Base-by-base conservation (phyloP, 176 grass and related monocot species). In the Zoysia japonica region DNA sequence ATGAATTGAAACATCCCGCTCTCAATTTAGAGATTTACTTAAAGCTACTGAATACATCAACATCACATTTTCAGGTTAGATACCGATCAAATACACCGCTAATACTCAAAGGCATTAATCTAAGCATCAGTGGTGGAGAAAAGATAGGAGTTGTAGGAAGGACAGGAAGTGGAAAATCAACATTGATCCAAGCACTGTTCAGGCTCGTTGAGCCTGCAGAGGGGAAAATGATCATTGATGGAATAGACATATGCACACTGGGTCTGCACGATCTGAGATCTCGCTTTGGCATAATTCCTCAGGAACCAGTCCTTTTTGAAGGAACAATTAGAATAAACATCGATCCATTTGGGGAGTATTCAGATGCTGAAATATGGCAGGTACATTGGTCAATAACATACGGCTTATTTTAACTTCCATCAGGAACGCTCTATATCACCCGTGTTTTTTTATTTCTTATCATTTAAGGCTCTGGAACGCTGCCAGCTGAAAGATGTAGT, bases 321-420 rank as follows among this genome's bases (percentile, higher is more conserved):
- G 95, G 95, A 75, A 98, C 92, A 42, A 82, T 98, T 78, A 68
- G 92, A 56, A 91, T 43, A 74, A 98, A 98, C 73, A 98, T 98
- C 45, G 95, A 98, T 78, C 95, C 95, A 0, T 73, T 94, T 79
- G 95, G 87, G 14, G 64, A 84, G 49, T 91, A 92, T 88, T 87
- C 95, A 71, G 95, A 98, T 83, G 67, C 91, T 74, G 89, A 98
- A 84, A 98, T 98, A 87, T 98, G 95, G 95, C 83, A 90, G 95
- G 95, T 98, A 87, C 9, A 12, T 2, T 69, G 16, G 28, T 6
- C 9, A 38, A 6, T 74, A 78, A 68, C 16, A 28, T 62, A 4
- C 9, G 43, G 6, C 75, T 79, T 55, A 48, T 79, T 74, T 62
- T 56, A 83, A 5, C 46, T 13, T 67, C 44, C 16, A 9, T 53